Evolutionary conservation across 1,284 basidiomycete species (phyloP), one percentile per base, ranked within the genome.

Genomic region (Marasmius tenuissimus): DNA sequence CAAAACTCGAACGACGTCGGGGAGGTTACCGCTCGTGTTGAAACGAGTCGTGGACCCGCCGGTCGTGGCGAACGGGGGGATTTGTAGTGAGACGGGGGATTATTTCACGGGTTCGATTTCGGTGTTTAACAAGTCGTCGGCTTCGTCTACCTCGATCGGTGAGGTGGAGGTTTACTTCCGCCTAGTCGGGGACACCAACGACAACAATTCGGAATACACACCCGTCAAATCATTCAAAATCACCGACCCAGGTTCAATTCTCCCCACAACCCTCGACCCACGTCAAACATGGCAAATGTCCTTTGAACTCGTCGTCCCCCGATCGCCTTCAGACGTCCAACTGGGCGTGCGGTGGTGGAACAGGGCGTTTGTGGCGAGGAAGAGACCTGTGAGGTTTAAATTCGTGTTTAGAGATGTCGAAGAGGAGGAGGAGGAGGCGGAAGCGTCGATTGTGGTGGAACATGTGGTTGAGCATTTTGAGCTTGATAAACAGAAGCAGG

Each of bases 391-490:
- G 14, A 70, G 75, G 11, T 59, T 76, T 47, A 76, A 74, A 57
- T 57, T 76, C 34, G 64, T 65, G 12, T 52, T 76, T 2, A 70
- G 72, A 53, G 74, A 75, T 34, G 72, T 77, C 39, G 73, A 75
- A 62, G 74, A 71, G 20, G 74, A 75, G 54, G 68, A 73, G 54
- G 73, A 75, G 61, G 74, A 71, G 20, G 74, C 75, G 54, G 68
- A 73, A 57, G 70, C 69, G 10, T 73, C 72, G 4, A 63, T 76
- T n/a, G 73, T 77, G 3, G 58, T 75, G 33, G 76, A 78, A 62
- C 70, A 77, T 58, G 71, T 78, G 14, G 73, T 69, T 62, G 67
- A 64, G 6, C 73, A 72, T 0, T 73, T 61, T 48, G 59, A 66
- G 1, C 66, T 72, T 22, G 67, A 71, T 11, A 69, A 70, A 60